These are phyloP conservation scores for Beta macrorhiza DNA, from an alignment of 179 eudicot genomes.

Conservation along the genomic window DNA sequence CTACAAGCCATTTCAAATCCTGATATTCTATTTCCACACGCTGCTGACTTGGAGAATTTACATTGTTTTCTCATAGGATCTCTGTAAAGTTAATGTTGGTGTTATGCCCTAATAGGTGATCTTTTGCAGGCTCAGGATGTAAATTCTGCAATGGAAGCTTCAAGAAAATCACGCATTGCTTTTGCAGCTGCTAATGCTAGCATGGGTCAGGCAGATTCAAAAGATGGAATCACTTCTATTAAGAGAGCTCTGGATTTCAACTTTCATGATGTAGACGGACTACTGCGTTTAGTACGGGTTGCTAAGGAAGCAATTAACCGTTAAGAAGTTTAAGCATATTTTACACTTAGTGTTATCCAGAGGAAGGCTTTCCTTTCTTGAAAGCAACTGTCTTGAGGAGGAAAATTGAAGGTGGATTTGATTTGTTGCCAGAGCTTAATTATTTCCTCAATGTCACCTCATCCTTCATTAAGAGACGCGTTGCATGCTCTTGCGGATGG, in stretches of 20 bases:
- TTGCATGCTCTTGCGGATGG: slow-evolving; percentile 17
- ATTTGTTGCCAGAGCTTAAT: background rate
- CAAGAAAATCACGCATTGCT: slow-evolving; percentile 77
- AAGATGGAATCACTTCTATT: slow-evolving; percentile 54
- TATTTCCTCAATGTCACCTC: slow-evolving; percentile 11
- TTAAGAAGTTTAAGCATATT: slow-evolving; percentile 28
- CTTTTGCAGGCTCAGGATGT: slow-evolving; percentile 76
- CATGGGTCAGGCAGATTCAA: slow-evolving; percentile 40
- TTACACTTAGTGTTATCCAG: slow-evolving; percentile 16
- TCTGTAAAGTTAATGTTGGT: background rate
- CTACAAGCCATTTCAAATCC: background rate
- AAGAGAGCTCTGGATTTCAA: slow-evolving; percentile 89
- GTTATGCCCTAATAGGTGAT: slow-evolving; percentile 22
- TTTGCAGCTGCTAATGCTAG: slow-evolving; percentile 62
- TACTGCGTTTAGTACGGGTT: slow-evolving; percentile 74
- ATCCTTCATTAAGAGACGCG: slow-evolving; percentile 17
- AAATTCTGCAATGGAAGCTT: slow-evolving; percentile 90
- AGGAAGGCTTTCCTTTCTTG: background rate
- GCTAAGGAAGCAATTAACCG: slow-evolving; percentile 78
- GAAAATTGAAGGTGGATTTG: slow-evolving; percentile 1
- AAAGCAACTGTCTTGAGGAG: slow-evolving; percentile 15
- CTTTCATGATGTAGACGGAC: slow-evolving; percentile 85
- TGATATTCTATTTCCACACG: background rate
- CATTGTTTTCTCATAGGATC: background rate
- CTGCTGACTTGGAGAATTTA: slow-evolving; percentile 4